Conservation (phyloP, 139 green algal species). For the Nannochloris sp. region DNA sequence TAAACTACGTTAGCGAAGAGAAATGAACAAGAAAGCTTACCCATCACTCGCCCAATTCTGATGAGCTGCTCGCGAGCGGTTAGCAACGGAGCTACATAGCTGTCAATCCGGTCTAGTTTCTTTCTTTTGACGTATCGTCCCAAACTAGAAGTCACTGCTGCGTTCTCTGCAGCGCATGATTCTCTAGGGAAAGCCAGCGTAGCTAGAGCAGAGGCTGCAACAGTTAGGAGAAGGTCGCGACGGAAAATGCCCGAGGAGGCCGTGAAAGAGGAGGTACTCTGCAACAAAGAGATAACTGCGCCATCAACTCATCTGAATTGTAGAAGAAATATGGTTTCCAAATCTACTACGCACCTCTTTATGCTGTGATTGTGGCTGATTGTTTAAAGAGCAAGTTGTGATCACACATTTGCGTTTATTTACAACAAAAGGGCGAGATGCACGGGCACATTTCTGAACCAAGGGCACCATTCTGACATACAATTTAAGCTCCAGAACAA, state of each 20-base stretch:
- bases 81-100: constrained; percentile 27
- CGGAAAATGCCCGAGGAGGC: background rate
- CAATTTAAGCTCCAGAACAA: too few species aligned
- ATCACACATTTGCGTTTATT: too few species aligned
- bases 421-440: too few species aligned
- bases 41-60: constrained; percentile 19
- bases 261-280: too few species aligned
- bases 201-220: background rate
- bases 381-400: too few species aligned
- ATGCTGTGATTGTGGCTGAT: too few species aligned
- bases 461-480: too few species aligned
- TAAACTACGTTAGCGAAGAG: background rate
- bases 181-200: background rate
- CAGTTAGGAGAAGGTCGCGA: background rate
- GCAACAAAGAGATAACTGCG: too few species aligned
- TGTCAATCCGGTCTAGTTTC: constrained; percentile 25
- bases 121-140: constrained; percentile 27
- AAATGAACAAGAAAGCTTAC: constrained; percentile 8
- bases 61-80: constrained; percentile 23
- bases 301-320: too few species aligned
- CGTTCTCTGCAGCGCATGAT: constrained; percentile 19
- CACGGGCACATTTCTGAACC: too few species aligned
- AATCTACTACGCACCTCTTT: too few species aligned
- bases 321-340: too few species aligned
- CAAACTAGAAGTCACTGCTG: constrained; percentile 16